Evolutionary conservation across 2,329 filamentous ascomycete species (phyloP).

Genomic region (Apiospora rasikravindrae): DNA sequence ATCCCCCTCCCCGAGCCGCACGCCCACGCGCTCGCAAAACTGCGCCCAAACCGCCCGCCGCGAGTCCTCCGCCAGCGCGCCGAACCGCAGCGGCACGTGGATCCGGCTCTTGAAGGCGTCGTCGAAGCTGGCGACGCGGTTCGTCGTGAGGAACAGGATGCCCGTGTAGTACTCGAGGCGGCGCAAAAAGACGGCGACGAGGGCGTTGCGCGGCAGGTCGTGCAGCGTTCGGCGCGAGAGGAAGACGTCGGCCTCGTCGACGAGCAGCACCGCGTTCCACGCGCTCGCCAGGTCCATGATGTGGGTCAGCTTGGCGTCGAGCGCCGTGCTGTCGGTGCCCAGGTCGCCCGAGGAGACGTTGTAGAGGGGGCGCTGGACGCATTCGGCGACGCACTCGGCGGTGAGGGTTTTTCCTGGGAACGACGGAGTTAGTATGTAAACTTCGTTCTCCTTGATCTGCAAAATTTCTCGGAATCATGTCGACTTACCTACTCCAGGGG

Average conservation of each 20-base stretch:
- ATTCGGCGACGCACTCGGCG: conserved; percentile 44
- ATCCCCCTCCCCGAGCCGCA: conserved; percentile 27
- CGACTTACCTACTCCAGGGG: conserved; percentile 44
- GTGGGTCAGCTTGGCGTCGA: conserved; percentile 30
- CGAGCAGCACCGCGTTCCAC: conserved; percentile 43
- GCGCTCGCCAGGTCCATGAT: conserved; percentile 47
- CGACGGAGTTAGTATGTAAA: background rate
- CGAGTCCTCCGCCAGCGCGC: conserved; percentile 24
- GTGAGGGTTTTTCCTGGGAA: conserved; percentile 42
- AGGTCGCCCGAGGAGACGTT: conserved; percentile 39
- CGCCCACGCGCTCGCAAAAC: conserved; percentile 33
- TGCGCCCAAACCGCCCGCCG: conserved; percentile 34
- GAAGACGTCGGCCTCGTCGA: conserved; percentile 40
- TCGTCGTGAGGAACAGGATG: conserved; percentile 32
- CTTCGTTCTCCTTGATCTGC: conserved; percentile 22
- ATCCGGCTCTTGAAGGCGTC: conserved; percentile 34
- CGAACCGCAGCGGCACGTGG: conserved; percentile 31
- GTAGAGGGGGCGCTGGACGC: conserved; percentile 40
- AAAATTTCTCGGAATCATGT: background rate
- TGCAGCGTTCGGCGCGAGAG: conserved; percentile 39
- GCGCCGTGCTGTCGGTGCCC: conserved; percentile 31
- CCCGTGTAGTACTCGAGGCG: conserved; percentile 29
- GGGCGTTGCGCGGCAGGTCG: conserved; percentile 28
- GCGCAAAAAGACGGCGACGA: conserved; percentile 29
- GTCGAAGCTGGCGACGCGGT: conserved; percentile 30